Conservation (phyloP, 2,329 filamentous ascomycete genomes). For the Blastomyces percursus region DNA sequence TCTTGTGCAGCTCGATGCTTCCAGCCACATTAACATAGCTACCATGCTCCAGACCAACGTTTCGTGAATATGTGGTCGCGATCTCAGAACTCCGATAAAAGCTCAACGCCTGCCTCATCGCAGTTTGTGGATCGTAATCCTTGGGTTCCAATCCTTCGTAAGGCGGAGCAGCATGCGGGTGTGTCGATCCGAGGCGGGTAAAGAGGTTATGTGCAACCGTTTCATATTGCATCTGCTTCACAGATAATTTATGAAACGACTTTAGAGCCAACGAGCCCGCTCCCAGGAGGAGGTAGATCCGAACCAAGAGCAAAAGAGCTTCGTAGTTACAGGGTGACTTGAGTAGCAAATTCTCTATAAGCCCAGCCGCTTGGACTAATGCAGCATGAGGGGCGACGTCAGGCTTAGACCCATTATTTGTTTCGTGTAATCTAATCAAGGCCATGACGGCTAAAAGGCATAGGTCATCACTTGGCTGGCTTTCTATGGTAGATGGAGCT, state of each 20-base stretch:
- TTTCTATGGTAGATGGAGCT: slow-evolving; percentile 31
- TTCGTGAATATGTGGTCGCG: slow-evolving; percentile 28
- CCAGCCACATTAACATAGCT: slow-evolving; percentile 37
- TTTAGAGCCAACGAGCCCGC: slow-evolving; percentile 37
- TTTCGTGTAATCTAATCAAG: slow-evolving; percentile 25
- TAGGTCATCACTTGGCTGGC: slow-evolving; percentile 35
- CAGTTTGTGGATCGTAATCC: slow-evolving; percentile 33
- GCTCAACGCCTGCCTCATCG: slow-evolving; percentile 30
- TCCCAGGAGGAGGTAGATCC: slow-evolving; percentile 35
- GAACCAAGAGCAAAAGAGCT: slow-evolving; percentile 34
- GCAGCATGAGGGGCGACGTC: slow-evolving; percentile 19
- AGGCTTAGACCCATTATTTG: slow-evolving; percentile 13
- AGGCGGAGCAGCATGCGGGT: slow-evolving; percentile 34
- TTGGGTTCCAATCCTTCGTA: slow-evolving; percentile 31
- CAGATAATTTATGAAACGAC: slow-evolving; percentile 35
- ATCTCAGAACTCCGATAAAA: slow-evolving; percentile 33
- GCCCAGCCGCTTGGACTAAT: slow-evolving; percentile 25
- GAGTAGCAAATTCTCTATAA: slow-evolving; percentile 31
- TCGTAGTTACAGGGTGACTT: slow-evolving; percentile 39
- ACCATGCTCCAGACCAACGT: slow-evolving; percentile 31
- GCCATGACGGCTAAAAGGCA: slow-evolving; percentile 35
- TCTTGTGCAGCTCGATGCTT: slow-evolving; percentile 31
- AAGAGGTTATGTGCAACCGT: slow-evolving; percentile 39
- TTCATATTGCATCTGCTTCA: slow-evolving; percentile 41
- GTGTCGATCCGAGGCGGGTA: slow-evolving; percentile 38